These are phyloP conservation scores for Pseudocercospora eumusae DNA, from an alignment of 2,329 filamentous ascomycete species.

Conservation along the genomic window DNA sequence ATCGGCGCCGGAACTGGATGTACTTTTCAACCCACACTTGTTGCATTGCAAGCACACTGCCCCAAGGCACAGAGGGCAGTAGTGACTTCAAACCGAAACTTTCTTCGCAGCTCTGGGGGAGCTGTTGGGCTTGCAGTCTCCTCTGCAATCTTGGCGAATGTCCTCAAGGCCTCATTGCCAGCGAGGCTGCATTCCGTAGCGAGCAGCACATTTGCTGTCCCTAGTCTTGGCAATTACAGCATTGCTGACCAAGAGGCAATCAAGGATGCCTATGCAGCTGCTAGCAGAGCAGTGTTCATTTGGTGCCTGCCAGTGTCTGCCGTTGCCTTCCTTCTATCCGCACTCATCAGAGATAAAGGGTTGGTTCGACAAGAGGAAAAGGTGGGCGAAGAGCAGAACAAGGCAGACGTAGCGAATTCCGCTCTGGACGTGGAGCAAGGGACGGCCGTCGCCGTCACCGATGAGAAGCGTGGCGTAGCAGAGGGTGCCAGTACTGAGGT, in stretches of 20 bases:
- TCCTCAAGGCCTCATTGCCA: slow-evolving; percentile 43
- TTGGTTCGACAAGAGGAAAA: slow-evolving; percentile 32
- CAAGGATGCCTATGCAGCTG: slow-evolving; percentile 33
- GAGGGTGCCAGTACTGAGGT: not conserved
- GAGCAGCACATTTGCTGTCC: slow-evolving; percentile 44
- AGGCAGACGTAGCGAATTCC: not conserved
- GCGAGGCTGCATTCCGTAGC: slow-evolving; percentile 42
- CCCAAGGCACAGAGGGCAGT: slow-evolving; percentile 61
- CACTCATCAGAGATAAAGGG: slow-evolving; percentile 50
- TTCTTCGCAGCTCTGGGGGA: slow-evolving; percentile 62
- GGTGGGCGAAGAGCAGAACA: not conserved
- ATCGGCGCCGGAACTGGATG: slow-evolving; percentile 58
- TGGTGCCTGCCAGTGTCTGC: slow-evolving; percentile 58
- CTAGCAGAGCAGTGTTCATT: slow-evolving; percentile 59
- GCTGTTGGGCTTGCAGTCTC: slow-evolving; percentile 60
- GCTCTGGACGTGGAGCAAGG: not conserved
- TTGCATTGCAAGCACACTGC: slow-evolving; percentile 54
- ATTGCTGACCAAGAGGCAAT: slow-evolving; percentile 46
- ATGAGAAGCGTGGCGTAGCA: not conserved
- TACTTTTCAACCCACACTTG: slow-evolving; percentile 55
- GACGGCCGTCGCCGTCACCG: not conserved
- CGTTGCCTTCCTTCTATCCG: slow-evolving; percentile 52
- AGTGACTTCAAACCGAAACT: slow-evolving; percentile 64
- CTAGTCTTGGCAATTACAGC: slow-evolving; percentile 39
- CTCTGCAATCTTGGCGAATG: slow-evolving; percentile 51